Base-by-base conservation (phyloP, 2,329 filamentous ascomycete species). In the Rugonectria rugulosa region DNA sequence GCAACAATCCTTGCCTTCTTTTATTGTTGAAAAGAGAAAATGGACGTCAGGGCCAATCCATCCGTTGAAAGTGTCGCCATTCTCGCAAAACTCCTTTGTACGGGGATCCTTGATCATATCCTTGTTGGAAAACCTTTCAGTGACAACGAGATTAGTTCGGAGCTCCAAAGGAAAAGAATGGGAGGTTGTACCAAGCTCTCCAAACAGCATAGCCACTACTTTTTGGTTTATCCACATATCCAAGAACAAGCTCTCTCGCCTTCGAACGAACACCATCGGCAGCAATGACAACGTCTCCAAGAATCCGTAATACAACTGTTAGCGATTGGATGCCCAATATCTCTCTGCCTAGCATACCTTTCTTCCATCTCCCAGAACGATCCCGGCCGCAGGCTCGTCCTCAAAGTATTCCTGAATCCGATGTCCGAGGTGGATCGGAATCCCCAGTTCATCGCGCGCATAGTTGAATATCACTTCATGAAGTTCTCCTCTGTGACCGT, bases 401-500 rank as follows among this genome's bases (percentile, higher is more conserved):
- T 87, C 84, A 57, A 82, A 82, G 60, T 86, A 87, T 48, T 81
- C 75, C 45, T 74, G 70, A 1, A 86, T 81, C 10, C 71, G 72
- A 15, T 80, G 74, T 4, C 79, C 80, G 3, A 87, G 73, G 49
- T 83, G 76, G 26, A 87, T 84, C 0, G 82, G 78, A 41, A 87
- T 84, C 0, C 75, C 75, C 8, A 86, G 70, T 45, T 81, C 79
- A 44, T 85, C 76, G 19, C 34, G 41, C 31, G 82, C 83, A 60
- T 86, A 81, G 29, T 83, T 79, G 55, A 85, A 86, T 4, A 87
- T 77, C 10, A 86, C 78, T 46, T 81, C 74, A 58, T 87, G 84
- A 50, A 87, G 73, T 69, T 87, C 84, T 14, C 84, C 84, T 17
- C 84, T 70, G 60, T 87, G 84, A 0, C 84, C 84, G 45, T 87